Evolutionary conservation across 2,329 filamentous ascomycete species (phyloP).

Genomic region (Diaporthe citri): DNA sequence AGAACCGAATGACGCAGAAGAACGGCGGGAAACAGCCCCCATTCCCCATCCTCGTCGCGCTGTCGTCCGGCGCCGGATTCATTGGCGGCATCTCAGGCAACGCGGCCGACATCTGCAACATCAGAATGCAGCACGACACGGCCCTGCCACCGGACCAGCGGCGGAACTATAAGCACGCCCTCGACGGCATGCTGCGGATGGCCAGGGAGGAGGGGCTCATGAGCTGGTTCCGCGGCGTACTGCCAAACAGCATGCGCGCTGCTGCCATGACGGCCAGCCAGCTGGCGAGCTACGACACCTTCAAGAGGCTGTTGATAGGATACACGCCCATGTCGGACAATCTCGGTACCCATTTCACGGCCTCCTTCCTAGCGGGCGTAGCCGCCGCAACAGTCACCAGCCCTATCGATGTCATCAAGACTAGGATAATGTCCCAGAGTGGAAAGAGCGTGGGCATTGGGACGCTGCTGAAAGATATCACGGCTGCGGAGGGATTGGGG

Average conservation of each 20-base stretch:
- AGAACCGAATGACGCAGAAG: slow-evolving; percentile 70
- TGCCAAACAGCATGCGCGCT: slow-evolving; percentile 84
- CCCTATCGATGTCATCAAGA: slow-evolving; percentile 92
- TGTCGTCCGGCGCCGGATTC: slow-evolving; percentile 87
- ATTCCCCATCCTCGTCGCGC: slow-evolving; percentile 82
- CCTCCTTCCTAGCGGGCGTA: slow-evolving; percentile 83
- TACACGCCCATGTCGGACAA: slow-evolving; percentile 77
- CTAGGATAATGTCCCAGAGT: slow-evolving; percentile 81
- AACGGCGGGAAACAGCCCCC: slow-evolving; percentile 66
- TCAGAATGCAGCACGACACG: slow-evolving; percentile 96
- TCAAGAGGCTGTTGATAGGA: slow-evolving; percentile 78
- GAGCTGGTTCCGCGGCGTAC: slow-evolving; percentile 86
- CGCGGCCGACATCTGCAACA: slow-evolving; percentile 95
- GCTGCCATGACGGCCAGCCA: slow-evolving; percentile 91
- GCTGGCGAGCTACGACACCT: slow-evolving; percentile 85
- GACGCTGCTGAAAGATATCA: slow-evolving; percentile 74
- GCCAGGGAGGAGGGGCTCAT: slow-evolving; percentile 82
- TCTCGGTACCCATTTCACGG: slow-evolving; percentile 82
- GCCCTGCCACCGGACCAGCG: slow-evolving; percentile 79
- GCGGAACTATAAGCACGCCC: slow-evolving; percentile 89
- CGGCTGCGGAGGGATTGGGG: slow-evolving; percentile 75
- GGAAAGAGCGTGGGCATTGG: slow-evolving; percentile 64
- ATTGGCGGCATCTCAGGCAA: slow-evolving; percentile 92
- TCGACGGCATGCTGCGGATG: slow-evolving; percentile 90
- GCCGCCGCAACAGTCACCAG: slow-evolving; percentile 88